A percentile compares a stretch with the other conserved stretches of the same genome.
Evolutionary conservation across 1,284 basidiomycete genomes (phyloP).

Genomic region (Leccinum pseudoinsigne): DNA sequence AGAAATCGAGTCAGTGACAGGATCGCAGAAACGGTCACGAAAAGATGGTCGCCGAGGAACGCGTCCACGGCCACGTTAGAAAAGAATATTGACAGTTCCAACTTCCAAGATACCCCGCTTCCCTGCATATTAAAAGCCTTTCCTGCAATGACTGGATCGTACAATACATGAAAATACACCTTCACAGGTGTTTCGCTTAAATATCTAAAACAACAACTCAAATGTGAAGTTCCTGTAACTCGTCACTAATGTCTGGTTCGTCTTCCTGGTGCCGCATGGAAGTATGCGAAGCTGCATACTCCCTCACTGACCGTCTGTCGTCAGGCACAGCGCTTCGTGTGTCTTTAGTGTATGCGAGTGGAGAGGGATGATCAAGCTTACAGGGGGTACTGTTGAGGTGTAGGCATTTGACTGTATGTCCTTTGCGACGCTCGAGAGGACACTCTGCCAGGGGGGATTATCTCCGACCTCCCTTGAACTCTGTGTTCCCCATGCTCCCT

Average conservation of each 20-base stretch:
- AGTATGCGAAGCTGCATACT: conserved; percentile 21
- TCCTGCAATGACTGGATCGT: neutral
- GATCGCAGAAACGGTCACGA: conserved; percentile 20
- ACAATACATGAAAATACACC: conserved; percentile 10
- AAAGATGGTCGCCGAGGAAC: conserved; percentile 18
- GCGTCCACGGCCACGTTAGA: conserved; percentile 17
- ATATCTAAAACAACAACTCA: conserved; percentile 15
- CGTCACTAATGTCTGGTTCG: conserved; percentile 25
- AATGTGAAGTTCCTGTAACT: conserved; percentile 26
- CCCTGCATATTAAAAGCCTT: neutral
- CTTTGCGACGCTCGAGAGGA: conserved; percentile 34
- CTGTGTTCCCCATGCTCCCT: conserved; percentile 26
- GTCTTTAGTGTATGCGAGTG: conserved; percentile 14
- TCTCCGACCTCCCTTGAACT: conserved; percentile 20
- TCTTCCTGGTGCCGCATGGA: conserved; percentile 20
- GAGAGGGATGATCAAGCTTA: conserved; percentile 15
- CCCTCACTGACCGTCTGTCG: conserved; percentile 29
- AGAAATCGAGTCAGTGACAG: conserved; percentile 53
- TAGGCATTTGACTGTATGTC: conserved; percentile 24
- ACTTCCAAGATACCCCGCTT: neutral
- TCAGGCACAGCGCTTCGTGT: conserved; percentile 24
- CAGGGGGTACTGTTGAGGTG: conserved; percentile 19
- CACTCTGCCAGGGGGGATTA: conserved; percentile 22
- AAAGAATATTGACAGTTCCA: neutral
- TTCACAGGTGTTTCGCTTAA: conserved; percentile 12